Evolutionary conservation across 352 stramenopile genomes (phyloP), one percentile per base, ranked within the genome.

Genomic region (Pythium dissotocum): DNA sequence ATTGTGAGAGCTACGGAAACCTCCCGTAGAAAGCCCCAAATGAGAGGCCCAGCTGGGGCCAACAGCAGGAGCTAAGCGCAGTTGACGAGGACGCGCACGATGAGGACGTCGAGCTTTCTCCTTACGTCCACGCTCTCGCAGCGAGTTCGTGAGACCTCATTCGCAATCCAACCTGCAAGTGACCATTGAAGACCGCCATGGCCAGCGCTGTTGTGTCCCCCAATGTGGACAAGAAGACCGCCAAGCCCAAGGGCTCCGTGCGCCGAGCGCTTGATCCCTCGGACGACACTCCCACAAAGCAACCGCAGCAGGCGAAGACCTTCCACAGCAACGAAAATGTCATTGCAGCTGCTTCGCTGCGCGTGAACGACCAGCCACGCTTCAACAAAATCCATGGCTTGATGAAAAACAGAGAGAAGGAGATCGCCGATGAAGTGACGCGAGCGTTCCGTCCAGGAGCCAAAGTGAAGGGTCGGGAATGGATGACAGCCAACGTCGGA

Each of bases 401-500:
- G 2, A n/a, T 67, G 13, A 58, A 58, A 36, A 53, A 61, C 38
- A 18, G 21, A 5, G 35, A 67, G 26, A 44, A 18, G n/a, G 52
- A 60, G 36, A 30, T 67, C 7, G 26, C 51, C 1, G 18, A 48
- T 2, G 24, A 67, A 46, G 52, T 67, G 3, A 10, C 58, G 2
- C 36, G 61, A 4, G 26, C 14, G 9, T 36, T 67, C 33, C 1
- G 26, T 6, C 26, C 21, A 8, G 24, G 32, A 21, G 9, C 28
- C 0, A 58, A 66, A 7, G 54, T 5, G 12, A 48, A 55, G 6
- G 36, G 33, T 18, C 52, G 33, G 6, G 6, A 32, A 24, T 67
- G 61, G 61, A 67, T 67, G 61, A 18, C 36, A 6, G 16, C 6
- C 32, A 67, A 67, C 18, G 38, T 67, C 12, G 61, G 61, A 6